Evolutionary conservation across 306 rosid species (phyloP).

Genomic region (Trifolium repens): DNA sequence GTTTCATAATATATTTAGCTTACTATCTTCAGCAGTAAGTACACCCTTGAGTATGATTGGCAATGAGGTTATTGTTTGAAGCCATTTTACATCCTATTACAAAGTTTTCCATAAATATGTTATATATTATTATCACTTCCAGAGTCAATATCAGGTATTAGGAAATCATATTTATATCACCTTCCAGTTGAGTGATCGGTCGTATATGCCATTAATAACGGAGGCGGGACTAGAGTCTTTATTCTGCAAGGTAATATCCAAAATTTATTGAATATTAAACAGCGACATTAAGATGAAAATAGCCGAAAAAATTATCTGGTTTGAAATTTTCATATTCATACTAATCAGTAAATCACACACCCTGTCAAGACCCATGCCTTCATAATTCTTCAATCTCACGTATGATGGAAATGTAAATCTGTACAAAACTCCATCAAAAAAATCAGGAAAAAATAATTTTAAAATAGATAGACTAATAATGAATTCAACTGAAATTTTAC

Average conservation of each 20-base stretch:
- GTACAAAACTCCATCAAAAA: constrained; percentile 32
- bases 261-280: not conserved
- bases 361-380: constrained; percentile 49
- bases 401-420: not conserved
- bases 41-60: constrained; percentile 14
- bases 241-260: constrained; percentile 51
- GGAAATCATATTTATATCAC: constrained; percentile 13
- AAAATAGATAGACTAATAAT: constrained; percentile 6
- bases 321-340: constrained; percentile 19
- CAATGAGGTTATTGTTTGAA: constrained; percentile 26
- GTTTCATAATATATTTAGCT: constrained; percentile 4
- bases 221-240: constrained; percentile 72
- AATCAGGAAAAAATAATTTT: not conserved
- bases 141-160: constrained; percentile 27
- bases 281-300: constrained; percentile 10
- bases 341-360: constrained; percentile 36
- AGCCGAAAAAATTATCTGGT: not conserved
- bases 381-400: not conserved
- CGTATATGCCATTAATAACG: constrained; percentile 62
- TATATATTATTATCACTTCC: constrained; percentile 29
- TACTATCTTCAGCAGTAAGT: constrained; percentile 18
- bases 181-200: constrained; percentile 20
- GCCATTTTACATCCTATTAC: constrained; percentile 61
- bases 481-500: constrained; percentile 3
- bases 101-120: not conserved